Evolutionary conservation across 805 yeast genomes (phyloP).

Genomic region (Maudiozyma bulderi): DNA sequence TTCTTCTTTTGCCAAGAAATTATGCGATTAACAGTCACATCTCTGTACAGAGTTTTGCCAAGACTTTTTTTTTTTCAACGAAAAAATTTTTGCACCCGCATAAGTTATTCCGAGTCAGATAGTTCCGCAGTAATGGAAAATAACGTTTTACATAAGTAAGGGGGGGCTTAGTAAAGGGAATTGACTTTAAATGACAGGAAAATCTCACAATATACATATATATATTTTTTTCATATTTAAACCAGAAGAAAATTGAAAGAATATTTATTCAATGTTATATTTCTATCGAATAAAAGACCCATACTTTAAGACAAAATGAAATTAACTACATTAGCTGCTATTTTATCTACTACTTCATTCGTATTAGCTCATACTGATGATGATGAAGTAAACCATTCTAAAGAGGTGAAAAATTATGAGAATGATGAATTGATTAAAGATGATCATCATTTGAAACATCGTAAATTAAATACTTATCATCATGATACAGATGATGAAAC

Average conservation of each 20-base stretch:
- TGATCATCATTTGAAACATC: not conserved
- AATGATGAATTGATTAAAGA: not conserved
- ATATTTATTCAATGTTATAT: too few species aligned
- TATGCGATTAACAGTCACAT: not conserved
- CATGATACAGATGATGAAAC: not conserved
- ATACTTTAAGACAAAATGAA: not conserved
- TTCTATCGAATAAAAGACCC: not conserved
- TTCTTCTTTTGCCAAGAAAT: too few species aligned
- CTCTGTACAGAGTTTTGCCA: not conserved
- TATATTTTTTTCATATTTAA: too few species aligned
- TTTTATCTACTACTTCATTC: not conserved
- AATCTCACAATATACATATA: too few species aligned
- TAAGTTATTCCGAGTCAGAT: not conserved
- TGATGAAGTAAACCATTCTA: not conserved
- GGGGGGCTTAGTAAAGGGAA: too few species aligned
- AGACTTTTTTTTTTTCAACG: not conserved
- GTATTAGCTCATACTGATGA: not conserved
- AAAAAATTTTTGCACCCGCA: not conserved
- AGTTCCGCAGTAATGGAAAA: too few species aligned
- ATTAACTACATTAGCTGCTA: not conserved
- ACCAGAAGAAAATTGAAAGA: too few species aligned
- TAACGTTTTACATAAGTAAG: too few species aligned
- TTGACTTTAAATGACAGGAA: too few species aligned
- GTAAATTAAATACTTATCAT: not conserved
- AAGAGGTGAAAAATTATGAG: not conserved